Evolutionary conservation across 108 stramenopile genomes (phyloP).

Genomic region (Cyclotella atomus): DNA sequence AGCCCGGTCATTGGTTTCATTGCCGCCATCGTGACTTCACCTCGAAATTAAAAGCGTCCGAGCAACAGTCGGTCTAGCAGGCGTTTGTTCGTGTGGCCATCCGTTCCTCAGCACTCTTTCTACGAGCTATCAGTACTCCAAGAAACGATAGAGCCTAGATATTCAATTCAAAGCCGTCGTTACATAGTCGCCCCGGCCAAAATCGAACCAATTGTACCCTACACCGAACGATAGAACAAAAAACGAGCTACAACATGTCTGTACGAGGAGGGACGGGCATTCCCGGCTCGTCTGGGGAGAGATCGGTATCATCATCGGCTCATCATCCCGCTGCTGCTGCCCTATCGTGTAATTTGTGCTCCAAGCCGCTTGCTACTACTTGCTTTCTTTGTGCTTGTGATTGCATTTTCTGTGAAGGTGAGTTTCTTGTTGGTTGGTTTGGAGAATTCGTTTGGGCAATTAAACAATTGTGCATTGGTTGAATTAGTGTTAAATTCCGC

Average conservation of each 20-base stretch:
- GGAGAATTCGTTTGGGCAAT: neutral
- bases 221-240: neutral
- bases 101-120: no score
- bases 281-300: conserved; percentile 10
- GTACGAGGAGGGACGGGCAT: conserved; percentile 15
- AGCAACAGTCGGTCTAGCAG: no score
- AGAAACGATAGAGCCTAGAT: no score
- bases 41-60: no score
- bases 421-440: conserved; percentile 12
- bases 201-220: neutral
- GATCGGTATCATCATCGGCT: conserved; percentile 19
- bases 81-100: no score
- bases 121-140: no score
- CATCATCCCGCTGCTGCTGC: conserved; percentile 31
- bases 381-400: conserved; percentile 80
- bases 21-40: no score
- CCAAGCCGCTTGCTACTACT: conserved; percentile 67
- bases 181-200: neutral
- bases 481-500: neutral
- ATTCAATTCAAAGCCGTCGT: no score
- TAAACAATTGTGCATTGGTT: neutral
- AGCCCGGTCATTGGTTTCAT: no score
- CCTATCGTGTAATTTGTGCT: conserved; percentile 70
- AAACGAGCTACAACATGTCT: neutral
- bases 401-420: conserved; percentile 84